Evolutionary conservation across 2,329 filamentous ascomycete species (phyloP).

Genomic region (Phialophora expanda): DNA sequence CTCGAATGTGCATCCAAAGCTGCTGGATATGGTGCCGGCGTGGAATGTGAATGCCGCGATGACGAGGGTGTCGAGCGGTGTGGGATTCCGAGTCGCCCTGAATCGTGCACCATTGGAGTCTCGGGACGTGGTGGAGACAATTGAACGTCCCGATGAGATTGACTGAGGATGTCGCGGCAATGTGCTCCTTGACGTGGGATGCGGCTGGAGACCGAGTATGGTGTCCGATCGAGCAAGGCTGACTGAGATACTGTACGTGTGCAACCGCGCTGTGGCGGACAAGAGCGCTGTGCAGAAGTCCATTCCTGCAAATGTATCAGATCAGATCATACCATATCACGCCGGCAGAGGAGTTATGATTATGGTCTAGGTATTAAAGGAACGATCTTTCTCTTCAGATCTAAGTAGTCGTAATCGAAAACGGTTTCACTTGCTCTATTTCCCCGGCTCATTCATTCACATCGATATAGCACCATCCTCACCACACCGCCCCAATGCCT

Average conservation of each 20-base stretch:
- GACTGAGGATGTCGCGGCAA: slow-evolving; percentile 9
- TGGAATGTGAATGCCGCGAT: slow-evolving; percentile 25
- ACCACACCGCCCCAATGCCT: not conserved
- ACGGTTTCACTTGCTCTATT: not conserved
- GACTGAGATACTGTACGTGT: not conserved
- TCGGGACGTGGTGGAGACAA: slow-evolving; percentile 1
- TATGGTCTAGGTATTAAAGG: not conserved
- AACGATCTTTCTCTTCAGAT: not conserved
- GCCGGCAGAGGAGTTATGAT: not conserved
- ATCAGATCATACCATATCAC: not conserved
- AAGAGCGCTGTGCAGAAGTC: slow-evolving; percentile 11
- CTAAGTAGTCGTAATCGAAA: not conserved
- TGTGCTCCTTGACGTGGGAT: not conserved
- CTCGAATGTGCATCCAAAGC: slow-evolving; percentile 7
- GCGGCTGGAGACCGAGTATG: not conserved
- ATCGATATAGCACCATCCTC: not conserved
- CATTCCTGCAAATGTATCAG: not conserved
- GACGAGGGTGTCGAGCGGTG: slow-evolving; percentile 16
- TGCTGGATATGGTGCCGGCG: slow-evolving; percentile 21
- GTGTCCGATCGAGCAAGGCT: not conserved
- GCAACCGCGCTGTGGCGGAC: not conserved
- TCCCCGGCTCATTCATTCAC: not conserved
- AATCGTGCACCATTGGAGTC: not conserved
- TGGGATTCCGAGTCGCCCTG: slow-evolving; percentile 18
- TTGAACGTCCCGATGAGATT: slow-evolving; percentile 11